Evolutionary conservation across 495 filamentous ascomycete genomes (phyloP).

Genomic region (Glutinoglossum americanum): DNA sequence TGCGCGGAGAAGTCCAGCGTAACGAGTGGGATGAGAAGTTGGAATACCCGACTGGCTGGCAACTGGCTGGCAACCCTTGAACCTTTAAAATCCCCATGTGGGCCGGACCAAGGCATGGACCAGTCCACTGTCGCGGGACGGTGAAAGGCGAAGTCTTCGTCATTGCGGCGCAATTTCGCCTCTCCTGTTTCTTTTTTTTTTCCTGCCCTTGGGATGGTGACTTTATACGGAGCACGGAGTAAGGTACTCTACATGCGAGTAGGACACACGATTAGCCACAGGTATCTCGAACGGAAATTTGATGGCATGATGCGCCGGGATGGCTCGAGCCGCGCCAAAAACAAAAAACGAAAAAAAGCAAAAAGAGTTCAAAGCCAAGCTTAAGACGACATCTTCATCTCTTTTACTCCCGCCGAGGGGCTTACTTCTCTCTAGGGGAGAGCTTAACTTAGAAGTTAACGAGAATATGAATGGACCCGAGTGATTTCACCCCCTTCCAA

Average conservation of each 20-base stretch:
- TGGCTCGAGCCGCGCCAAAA: background rate
- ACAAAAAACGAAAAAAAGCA: background rate
- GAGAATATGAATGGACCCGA: no score
- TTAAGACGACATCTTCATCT: background rate
- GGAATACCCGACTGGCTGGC: background rate
- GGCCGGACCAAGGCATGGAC: background rate
- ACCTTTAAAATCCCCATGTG: background rate
- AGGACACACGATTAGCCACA: background rate
- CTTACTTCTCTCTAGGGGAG: background rate
- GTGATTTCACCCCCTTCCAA: background rate
- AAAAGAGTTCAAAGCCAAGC: background rate
- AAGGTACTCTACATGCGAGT: no score
- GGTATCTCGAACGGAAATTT: background rate
- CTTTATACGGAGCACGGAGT: background rate
- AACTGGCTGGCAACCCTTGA: no score
- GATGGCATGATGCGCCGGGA: background rate
- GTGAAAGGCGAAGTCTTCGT: background rate
- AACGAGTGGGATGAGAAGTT: background rate
- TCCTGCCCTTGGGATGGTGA: background rate
- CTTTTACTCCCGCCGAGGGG: background rate
- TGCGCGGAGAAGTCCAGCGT: background rate
- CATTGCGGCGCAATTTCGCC: constrained; percentile 1
- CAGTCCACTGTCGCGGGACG: background rate
- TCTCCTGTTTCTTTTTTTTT: background rate
- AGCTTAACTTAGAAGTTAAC: background rate